Evolutionary conservation across 225 moss, liverwort and hornwort species (phyloP), one percentile per base, ranked within the genome.

Genomic region (Marchantia polymorpha): DNA sequence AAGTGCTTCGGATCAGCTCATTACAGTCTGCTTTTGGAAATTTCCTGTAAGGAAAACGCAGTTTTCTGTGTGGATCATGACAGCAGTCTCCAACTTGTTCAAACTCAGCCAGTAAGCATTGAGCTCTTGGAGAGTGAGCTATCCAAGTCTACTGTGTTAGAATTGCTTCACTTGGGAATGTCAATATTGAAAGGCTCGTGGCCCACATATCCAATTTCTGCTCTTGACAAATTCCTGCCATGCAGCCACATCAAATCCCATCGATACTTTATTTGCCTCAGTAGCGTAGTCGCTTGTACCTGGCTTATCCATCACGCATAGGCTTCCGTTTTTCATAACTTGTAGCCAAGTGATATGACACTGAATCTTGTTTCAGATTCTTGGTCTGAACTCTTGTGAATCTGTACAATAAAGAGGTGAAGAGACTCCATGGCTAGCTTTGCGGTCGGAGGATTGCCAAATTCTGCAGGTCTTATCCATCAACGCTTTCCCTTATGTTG

Each of bases 211-310:
- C 19, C 12, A 1, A 25, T 0, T 59, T 39, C 22, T 58, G 16
- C 7, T 4, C 53, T 56, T 13, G 30, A 59, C 55, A 26, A 59
- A 7, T 20, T 31, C 16, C 8, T 31, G 46, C 58, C 58, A 69
- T 75, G 75, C 75, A 58, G 75, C 75, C 75, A 39, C 55, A 30
- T 31, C 58, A 58, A 56, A 17, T 19, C 30, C 20, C 56, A 23
- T 46, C n/a, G n/a, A 39, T n/a, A 14, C 39, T 22, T 2, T 17
- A 56, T 58, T 15, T 20, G 52, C 55, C 16, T 55, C 11, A 10
- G 25, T 16, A n/a, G 20, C 52, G 58, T 56, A 10, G 75, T 30
- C 26, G 15, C 52, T 53, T 52, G 52, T 73, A 22, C 53, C 26
- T 49, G 10, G 10, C 8, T 52, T 58, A 31, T 58, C 23, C 11